Conservation (phyloP, 140 eudicot species). For the Ambrosia hybrid region DNA sequence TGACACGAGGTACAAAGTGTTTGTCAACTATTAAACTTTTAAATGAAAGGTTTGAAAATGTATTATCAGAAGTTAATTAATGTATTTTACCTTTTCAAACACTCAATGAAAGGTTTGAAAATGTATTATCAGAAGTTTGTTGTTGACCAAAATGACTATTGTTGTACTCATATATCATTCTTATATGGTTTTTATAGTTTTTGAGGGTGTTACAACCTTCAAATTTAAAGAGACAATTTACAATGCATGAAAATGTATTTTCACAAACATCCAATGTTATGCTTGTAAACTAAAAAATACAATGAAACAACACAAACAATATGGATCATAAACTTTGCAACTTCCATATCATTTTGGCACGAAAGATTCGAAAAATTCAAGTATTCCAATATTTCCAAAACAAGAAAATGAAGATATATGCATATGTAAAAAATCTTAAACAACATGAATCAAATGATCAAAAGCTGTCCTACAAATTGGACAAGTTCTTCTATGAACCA, state of each 20-base stretch:
- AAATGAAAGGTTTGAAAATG: no score
- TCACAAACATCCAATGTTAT: neutral
- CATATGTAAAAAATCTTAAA: slow-evolving; percentile 20
- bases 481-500: slow-evolving; percentile 56
- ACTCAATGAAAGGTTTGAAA: no score
- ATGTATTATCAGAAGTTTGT: no score
- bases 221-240: neutral
- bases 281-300: neutral
- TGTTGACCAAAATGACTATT: no score
- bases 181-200: neutral
- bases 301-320: slow-evolving; percentile 12
- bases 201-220: neutral
- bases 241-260: neutral
- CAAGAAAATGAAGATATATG: slow-evolving; percentile 15
- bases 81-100: no score
- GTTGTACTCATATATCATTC: neutral
- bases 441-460: slow-evolving; percentile 29
- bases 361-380: slow-evolving; percentile 5
- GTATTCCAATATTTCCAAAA: slow-evolving; percentile 13
- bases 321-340: slow-evolving; percentile 25
- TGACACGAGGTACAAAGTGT: no score
- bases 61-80: no score
- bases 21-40: no score
- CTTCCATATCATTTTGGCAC: slow-evolving; percentile 15
- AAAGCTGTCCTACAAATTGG: slow-evolving; percentile 64